Conservation (phyloP, 176 grass and related monocot species). For the Oryza glumipatula region DNA sequence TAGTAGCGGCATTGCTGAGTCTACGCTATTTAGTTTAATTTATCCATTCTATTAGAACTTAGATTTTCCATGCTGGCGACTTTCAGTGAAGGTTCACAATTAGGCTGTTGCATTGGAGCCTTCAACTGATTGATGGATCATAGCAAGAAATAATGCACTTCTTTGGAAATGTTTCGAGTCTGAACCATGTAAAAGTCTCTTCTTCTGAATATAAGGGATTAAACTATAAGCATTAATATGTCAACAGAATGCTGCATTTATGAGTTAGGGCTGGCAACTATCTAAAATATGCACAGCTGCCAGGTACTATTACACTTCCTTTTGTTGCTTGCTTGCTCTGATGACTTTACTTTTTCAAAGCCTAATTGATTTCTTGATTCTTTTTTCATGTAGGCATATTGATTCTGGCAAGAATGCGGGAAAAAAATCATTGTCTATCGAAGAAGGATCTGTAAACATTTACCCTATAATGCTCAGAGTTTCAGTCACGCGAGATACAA, state of each 20-base stretch:
- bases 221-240: neutral
- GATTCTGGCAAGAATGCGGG: conserved; percentile 36
- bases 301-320: neutral
- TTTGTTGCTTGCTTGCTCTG: conserved; percentile 5
- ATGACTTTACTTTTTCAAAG: conserved; percentile 5
- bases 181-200: neutral
- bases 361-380: conserved; percentile 22
- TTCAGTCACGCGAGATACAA: conserved; percentile 63
- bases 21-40: neutral
- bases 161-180: conserved; percentile 8
- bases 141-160: conserved; percentile 1
- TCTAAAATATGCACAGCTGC: neutral
- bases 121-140: conserved; percentile 22
- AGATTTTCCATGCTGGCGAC: neutral
- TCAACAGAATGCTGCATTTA: conserved; percentile 12
- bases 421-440: conserved; percentile 27
- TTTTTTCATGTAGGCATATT: conserved; percentile 47
- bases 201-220: neutral
- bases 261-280: neutral
- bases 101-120: neutral
- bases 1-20: neutral
- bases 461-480: conserved; percentile 85
- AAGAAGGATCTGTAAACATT: conserved; percentile 58
- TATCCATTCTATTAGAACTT: neutral
- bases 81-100: neutral